Conservation (phyloP, 2,329 filamentous ascomycete genomes). For the Penicillium occitanis region DNA sequence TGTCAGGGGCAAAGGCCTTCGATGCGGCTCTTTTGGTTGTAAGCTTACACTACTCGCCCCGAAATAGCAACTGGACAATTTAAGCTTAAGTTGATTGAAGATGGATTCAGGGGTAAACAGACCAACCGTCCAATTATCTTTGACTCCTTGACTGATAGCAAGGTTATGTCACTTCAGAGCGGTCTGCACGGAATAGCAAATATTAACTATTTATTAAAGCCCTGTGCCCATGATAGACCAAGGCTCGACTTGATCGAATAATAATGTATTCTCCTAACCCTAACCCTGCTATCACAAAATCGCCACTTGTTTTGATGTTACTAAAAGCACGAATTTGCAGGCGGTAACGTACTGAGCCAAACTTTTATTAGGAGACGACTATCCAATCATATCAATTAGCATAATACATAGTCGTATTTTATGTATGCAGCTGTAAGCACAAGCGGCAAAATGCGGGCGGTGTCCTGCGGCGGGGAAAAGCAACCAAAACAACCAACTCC, state of each 20-base stretch:
- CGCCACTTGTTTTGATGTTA: background rate
- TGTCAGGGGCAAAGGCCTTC: background rate
- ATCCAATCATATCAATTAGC: background rate
- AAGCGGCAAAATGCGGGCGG: slow-evolving; percentile 10
- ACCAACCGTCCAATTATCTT: background rate
- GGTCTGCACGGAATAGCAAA: background rate
- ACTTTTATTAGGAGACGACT: background rate
- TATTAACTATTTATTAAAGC: background rate
- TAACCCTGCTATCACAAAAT: background rate
- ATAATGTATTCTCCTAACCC: background rate
- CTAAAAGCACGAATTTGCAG: background rate
- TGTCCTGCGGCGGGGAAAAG: slow-evolving; percentile 16
- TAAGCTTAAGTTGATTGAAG: background rate
- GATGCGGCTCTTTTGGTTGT: background rate
- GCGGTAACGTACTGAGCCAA: background rate
- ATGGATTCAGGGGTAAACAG: background rate
- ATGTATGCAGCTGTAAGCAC: slow-evolving; percentile 1
- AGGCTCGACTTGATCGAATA: background rate
- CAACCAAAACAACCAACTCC: slow-evolving; percentile 18
- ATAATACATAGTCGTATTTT: background rate
- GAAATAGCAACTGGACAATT: background rate
- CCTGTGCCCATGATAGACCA: background rate
- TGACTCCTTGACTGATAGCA: background rate
- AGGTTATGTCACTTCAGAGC: background rate
- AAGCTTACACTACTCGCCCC: background rate